Base-by-base conservation (phyloP, 2,329 filamentous ascomycete genomes). In the Alternaria brassicicola region DNA sequence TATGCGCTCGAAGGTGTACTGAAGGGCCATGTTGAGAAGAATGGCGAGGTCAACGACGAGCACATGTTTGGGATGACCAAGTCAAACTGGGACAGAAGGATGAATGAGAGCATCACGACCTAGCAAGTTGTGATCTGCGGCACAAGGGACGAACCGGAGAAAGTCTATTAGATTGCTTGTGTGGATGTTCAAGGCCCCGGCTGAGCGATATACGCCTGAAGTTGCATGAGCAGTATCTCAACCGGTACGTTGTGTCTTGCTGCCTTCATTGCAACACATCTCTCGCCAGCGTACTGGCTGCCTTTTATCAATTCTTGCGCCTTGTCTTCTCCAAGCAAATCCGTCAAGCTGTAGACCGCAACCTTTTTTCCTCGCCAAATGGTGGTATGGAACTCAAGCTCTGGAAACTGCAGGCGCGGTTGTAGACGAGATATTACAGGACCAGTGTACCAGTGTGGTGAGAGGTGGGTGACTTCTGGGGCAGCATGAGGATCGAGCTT, bases 1-100 rank as follows among this genome's bases (percentile, higher is more conserved):
- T 81, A 76, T 64, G 51, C 42, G 28, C 46, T 53, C 19, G 79
- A 81, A 61, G 78, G 78, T 1, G 64, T 72, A 25, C 53, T 75
- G 62, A 76, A 68, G 66, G 71, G 66, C 6, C 66, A 73, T 53
- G 61, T 70, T 13, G 69, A 67, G 57, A 81, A 78, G 70, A 50
- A 72, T 52, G 79, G 77, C 0, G 59, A 67, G 46, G 59, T 74
- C 4, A 52, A 52, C 51, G 76, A 76, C 64, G 28, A 72, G 55
- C 61, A 76, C 47, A 28, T 77, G 15, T 78, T 68, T 64, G 79
- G 78, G 3, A 57, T 76, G 59, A 62, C 74, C 47, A 77, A 73
- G 55, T 51, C 26, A 8, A 71, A 75, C 28, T 75, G 72, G 74
- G 64, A 70, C 55, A 62, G 50, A 55, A 55, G 39, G 15, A 39